These are phyloP conservation scores for Saturnispora halmiae DNA, from an alignment of 805 yeast genomes.

Conservation along the genomic window DNA sequence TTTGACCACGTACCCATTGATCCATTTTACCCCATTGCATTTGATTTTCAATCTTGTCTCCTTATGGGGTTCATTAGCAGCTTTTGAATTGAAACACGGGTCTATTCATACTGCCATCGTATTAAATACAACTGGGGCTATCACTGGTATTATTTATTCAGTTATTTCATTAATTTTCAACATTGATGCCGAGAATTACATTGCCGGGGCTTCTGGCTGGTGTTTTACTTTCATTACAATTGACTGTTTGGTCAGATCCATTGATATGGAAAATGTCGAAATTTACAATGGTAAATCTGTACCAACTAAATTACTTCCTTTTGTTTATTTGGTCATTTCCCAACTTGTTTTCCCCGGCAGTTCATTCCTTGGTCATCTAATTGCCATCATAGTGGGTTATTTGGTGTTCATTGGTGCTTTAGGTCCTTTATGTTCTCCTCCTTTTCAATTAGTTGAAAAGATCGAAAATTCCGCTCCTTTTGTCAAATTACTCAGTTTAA, in stretches of 20 bases:
- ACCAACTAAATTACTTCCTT: slow-evolving; percentile 56
- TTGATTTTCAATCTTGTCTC: slow-evolving; percentile 50
- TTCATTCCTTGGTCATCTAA: slow-evolving; percentile 65
- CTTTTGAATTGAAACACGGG: slow-evolving; percentile 67
- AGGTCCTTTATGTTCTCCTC: slow-evolving; percentile 51
- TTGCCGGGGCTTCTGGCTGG: slow-evolving; percentile 68
- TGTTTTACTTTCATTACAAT: slow-evolving; percentile 58
- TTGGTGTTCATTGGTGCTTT: slow-evolving; percentile 50
- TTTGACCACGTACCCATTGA: slow-evolving; percentile 64
- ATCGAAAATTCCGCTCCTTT: slow-evolving; percentile 39
- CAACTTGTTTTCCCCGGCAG: slow-evolving; percentile 53
- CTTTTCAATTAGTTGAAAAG: slow-evolving; percentile 51
- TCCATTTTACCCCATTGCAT: slow-evolving; percentile 56
- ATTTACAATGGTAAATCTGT: slow-evolving; percentile 32
- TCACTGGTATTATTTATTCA: slow-evolving; percentile 59
- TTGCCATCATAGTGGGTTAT: slow-evolving; percentile 61
- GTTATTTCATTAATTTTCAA: slow-evolving; percentile 42
- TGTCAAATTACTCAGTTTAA: slow-evolving; percentile 31
- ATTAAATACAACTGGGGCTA: slow-evolving; percentile 59
- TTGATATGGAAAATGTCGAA: slow-evolving; percentile 14
- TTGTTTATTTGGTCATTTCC: slow-evolving; percentile 39
- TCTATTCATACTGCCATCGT: slow-evolving; percentile 81
- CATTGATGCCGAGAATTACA: slow-evolving; percentile 46
- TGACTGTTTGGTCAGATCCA: slow-evolving; percentile 37
- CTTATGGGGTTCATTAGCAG: slow-evolving; percentile 49